Conservation (phyloP, 345 rosid genomes). For the Erodium maritimum region DNA sequence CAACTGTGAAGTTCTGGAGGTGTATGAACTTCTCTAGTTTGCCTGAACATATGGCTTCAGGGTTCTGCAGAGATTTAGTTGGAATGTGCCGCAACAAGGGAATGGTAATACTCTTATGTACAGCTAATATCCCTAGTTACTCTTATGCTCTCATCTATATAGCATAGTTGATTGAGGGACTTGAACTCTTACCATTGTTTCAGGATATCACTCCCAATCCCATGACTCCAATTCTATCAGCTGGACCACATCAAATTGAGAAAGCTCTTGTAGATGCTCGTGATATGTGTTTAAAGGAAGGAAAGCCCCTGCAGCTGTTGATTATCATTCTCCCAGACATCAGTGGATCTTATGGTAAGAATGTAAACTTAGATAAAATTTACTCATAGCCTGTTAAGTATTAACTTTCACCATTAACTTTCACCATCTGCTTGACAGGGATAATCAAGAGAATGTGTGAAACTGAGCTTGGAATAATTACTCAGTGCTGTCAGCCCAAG, state of each 20-base stretch:
- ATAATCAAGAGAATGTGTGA: slow-evolving; percentile 57
- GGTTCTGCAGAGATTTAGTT: slow-evolving; percentile 34
- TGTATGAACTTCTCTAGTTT: slow-evolving; percentile 45
- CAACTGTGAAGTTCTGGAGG: slow-evolving; percentile 49
- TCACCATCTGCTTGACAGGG: slow-evolving; percentile 21
- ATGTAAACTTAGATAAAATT: not conserved
- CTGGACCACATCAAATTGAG: slow-evolving; percentile 29
- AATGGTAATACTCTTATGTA: slow-evolving; percentile 36
- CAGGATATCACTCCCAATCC: slow-evolving; percentile 35
- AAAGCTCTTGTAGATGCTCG: slow-evolving; percentile 30
- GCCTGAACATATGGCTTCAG: slow-evolving; percentile 9
- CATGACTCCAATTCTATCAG: slow-evolving; percentile 18
- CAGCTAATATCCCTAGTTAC: not conserved
- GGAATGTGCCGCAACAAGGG: slow-evolving; percentile 60
- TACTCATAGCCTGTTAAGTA: not conserved
- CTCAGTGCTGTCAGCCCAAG: slow-evolving; percentile 63
- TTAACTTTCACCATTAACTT: not conserved
- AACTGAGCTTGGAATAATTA: slow-evolving; percentile 61
- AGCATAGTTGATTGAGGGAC: not conserved
- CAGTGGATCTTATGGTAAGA: slow-evolving; percentile 51
- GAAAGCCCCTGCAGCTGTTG: slow-evolving; percentile 34
- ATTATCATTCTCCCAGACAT: slow-evolving; percentile 54
- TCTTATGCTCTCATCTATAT: not conserved
- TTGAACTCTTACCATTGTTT: not conserved
- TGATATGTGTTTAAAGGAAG: slow-evolving; percentile 3